phyloP scores from a whole-genome alignment of 2,329 filamentous ascomycete species.

The Paraphoma sp. region DNA sequence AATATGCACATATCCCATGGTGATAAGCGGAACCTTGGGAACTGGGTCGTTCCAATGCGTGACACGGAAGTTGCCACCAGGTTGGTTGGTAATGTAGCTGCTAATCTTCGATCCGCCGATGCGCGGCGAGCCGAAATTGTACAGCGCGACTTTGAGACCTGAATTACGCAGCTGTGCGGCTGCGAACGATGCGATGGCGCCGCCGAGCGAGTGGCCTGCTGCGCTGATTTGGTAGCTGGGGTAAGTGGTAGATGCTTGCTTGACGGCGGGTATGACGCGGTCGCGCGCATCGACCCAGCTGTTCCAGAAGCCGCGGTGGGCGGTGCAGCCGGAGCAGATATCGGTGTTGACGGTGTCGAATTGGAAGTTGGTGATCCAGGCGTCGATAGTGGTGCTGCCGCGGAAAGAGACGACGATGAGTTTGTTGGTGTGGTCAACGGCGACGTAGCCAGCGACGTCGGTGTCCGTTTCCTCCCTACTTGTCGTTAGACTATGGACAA shows the following conservation, averaged over 20 bases:
- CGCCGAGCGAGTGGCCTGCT: slow-evolving; percentile 74
- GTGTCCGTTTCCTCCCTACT: slow-evolving; percentile 31
- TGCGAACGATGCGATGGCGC: slow-evolving; percentile 67
- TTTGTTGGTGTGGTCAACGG: slow-evolving; percentile 52
- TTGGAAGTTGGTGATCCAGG: slow-evolving; percentile 66
- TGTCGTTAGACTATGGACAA: slow-evolving; percentile 4
- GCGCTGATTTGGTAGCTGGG: slow-evolving; percentile 62
- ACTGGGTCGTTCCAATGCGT: slow-evolving; percentile 74
- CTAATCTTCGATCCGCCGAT: slow-evolving; percentile 67
- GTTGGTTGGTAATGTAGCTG: slow-evolving; percentile 62
- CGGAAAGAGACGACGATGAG: slow-evolving; percentile 67
- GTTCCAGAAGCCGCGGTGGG: slow-evolving; percentile 66
- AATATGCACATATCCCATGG: slow-evolving; percentile 69
- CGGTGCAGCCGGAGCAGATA: slow-evolving; percentile 56
- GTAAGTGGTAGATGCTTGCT: slow-evolving; percentile 52
- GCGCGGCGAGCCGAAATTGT: slow-evolving; percentile 72
- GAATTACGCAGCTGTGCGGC: slow-evolving; percentile 55
- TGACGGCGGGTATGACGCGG: slow-evolving; percentile 53
- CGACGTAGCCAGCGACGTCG: slow-evolving; percentile 57
- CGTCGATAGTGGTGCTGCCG: slow-evolving; percentile 64
- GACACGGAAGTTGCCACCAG: slow-evolving; percentile 65
- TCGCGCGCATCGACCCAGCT: slow-evolving; percentile 63
- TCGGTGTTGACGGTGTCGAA: slow-evolving; percentile 51
- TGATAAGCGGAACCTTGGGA: slow-evolving; percentile 68
- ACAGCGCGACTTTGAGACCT: slow-evolving; percentile 44